Base-by-base conservation (phyloP, 2,329 filamentous ascomycete species). In the Plenodomus biglobosus region DNA sequence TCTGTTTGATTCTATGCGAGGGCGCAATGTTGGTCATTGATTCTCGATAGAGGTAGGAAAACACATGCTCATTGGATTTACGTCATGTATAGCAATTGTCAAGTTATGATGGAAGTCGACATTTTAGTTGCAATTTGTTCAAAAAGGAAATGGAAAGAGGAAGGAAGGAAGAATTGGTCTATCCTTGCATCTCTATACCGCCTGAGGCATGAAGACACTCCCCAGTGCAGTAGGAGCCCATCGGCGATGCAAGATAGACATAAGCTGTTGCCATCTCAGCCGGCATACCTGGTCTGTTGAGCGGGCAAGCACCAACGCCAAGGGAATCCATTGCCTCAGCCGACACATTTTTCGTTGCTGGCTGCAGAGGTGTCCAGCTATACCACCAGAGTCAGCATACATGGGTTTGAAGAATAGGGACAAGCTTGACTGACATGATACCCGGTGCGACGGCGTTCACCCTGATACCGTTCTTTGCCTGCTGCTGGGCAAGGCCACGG, bases 371-470 rank as follows among this genome's bases (percentile, higher is more conserved):
- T 8, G 58, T 61, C 54, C 57, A 58, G 7, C 54, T 54, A 24
- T 3, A 32, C 4, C 7, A 32, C 4, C 7, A 19, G 3, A 32
- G n/a, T 48, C 27, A 42, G 34, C 39, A 10, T 22, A 2, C 2
- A 6, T 6, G 13, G 22, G 8, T 17, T 3, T 21, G 20, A 8
- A 13, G 17, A 13, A 42, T 3, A 3, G 22, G 19, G 1, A 11
- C 6, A 15, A 27, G 8, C 17, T 40, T 10, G 8, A 74, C 73
- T 57, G 35, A 56, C 48, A 59, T 55, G 61, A 36, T 87, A 0
- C 88, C 87, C 0, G 88, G 88, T 11, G 86, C 87, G 1, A 92
- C 79, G 19, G 81, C 81, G 55, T 90, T 90, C 53, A 90, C 85
- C 8, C 85, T 79, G 59, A 92, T 90, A 1, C 87, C 87, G 48